Evolutionary conservation across 2,329 filamentous ascomycete genomes (phyloP).

Genomic region (Fusarium oligoseptatum): DNA sequence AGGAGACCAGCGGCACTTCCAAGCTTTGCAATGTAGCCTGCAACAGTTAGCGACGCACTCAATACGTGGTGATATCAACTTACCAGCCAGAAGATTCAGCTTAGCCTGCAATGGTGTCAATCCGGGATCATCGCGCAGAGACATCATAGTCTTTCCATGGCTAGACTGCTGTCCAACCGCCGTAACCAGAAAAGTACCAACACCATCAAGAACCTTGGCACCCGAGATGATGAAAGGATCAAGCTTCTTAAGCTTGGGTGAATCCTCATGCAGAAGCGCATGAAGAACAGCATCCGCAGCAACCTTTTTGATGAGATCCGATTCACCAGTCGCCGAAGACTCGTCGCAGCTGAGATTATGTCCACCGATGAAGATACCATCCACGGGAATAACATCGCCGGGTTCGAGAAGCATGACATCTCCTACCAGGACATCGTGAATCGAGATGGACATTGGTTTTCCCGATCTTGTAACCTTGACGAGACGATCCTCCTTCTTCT

Average conservation of each 20-base stretch:
- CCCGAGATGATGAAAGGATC: conserved; percentile 76
- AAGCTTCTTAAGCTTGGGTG: conserved; percentile 61
- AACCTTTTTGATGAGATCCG: conserved; percentile 77
- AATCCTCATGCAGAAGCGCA: conserved; percentile 59
- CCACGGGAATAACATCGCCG: conserved; percentile 77
- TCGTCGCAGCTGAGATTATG: conserved; percentile 74
- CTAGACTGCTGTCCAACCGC: conserved; percentile 66
- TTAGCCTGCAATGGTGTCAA: conserved; percentile 68
- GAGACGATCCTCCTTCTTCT: conserved; percentile 72
- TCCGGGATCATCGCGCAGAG: conserved; percentile 63
- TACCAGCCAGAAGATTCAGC: conserved; percentile 52
- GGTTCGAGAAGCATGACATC: conserved; percentile 78
- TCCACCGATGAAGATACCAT: conserved; percentile 74
- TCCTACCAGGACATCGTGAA: conserved; percentile 77
- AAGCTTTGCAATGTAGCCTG: conserved; percentile 51
- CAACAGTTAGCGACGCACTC: background rate
- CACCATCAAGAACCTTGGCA: conserved; percentile 65
- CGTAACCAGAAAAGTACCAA: conserved; percentile 68
- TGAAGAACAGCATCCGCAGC: conserved; percentile 70
- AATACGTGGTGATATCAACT: background rate
- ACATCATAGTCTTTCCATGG: conserved; percentile 69
- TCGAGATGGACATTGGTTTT: conserved; percentile 71
- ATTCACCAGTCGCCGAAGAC: conserved; percentile 80
- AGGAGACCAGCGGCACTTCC: conserved; percentile 76
- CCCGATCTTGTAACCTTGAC: conserved; percentile 77